Conservation (phyloP, 768 basidiomycete genomes). For the Fistulinella prunicolor region DNA sequence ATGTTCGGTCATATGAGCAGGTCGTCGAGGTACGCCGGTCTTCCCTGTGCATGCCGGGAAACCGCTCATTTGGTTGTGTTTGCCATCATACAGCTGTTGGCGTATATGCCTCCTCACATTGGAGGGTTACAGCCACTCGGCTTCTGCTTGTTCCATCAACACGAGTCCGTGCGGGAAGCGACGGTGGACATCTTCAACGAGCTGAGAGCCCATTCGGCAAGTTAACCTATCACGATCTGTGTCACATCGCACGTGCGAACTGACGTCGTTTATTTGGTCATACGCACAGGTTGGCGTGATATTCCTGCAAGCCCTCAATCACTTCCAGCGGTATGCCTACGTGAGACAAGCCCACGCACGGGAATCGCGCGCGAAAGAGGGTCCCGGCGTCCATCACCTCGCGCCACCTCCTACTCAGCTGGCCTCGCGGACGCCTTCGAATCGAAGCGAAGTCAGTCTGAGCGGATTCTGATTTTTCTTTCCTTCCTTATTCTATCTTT, state of each 20-base stretch:
- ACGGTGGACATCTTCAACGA: constrained; percentile 85
- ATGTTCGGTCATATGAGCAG: constrained; percentile 80
- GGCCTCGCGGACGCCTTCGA: constrained; percentile 41
- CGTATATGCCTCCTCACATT: constrained; percentile 66
- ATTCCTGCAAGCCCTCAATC: constrained; percentile 76
- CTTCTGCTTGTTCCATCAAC: constrained; percentile 90
- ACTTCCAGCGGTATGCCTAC: constrained; percentile 88
- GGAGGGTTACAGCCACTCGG: constrained; percentile 85
- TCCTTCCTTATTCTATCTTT: neutral
- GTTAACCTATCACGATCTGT: constrained; percentile 20
- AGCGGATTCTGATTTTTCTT: constrained; percentile 28
- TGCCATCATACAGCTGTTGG: constrained; percentile 61
- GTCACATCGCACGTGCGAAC: neutral
- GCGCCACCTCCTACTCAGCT: constrained; percentile 29
- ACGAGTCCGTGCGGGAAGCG: constrained; percentile 67
- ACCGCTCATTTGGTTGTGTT: neutral
- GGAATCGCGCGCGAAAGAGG: constrained; percentile 43
- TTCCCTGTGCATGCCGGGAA: neutral
- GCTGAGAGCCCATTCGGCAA: constrained; percentile 71
- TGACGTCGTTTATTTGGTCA: neutral
- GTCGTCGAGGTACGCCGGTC: constrained; percentile 68
- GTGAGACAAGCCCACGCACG: constrained; percentile 75
- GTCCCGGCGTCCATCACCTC: constrained; percentile 27
- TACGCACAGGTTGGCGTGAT: constrained; percentile 66
- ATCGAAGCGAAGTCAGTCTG: constrained; percentile 45